Evolutionary conservation across 169 alveolate genomes (phyloP).

Genomic region (Prorocentrum cordatum): DNA sequence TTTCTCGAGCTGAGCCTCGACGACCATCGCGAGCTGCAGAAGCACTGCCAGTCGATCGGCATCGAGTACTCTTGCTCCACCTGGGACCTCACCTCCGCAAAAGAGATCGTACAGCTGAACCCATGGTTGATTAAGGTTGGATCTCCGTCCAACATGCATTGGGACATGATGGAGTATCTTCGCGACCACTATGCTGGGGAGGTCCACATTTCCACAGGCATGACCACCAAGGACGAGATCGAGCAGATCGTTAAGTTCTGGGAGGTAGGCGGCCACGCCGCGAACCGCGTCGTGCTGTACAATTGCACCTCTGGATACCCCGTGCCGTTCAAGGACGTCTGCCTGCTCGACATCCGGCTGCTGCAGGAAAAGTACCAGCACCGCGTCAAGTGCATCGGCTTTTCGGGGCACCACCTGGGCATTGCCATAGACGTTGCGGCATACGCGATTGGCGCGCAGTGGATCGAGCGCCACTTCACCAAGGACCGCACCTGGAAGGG

Average conservation of each 20-base stretch:
- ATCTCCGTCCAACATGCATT: not conserved
- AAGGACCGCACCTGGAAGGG: constrained; percentile 14
- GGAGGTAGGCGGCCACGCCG: not conserved
- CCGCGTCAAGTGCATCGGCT: not conserved
- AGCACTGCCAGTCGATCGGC: no score
- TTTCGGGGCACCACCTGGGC: not conserved
- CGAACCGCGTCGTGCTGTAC: not conserved
- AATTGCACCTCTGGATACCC: not conserved
- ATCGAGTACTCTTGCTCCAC: not conserved
- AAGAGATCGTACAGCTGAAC: not conserved
- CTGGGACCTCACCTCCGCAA: not conserved
- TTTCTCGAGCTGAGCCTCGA: not conserved
- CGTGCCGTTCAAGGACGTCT: not conserved
- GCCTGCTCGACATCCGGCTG: not conserved
- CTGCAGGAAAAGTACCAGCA: not conserved
- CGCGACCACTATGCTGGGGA: not conserved
- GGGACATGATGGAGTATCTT: not conserved
- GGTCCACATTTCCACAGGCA: not conserved
- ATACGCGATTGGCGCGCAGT: not conserved
- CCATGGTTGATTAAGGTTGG: not conserved
- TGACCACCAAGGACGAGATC: not conserved
- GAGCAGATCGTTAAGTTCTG: not conserved
- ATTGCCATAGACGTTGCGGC: not conserved
- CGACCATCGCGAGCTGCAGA: not conserved
- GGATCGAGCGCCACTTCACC: constrained; percentile 9